Base-by-base conservation (phyloP, 352 stramenopile species). In the Pythium folliculosum region DNA sequence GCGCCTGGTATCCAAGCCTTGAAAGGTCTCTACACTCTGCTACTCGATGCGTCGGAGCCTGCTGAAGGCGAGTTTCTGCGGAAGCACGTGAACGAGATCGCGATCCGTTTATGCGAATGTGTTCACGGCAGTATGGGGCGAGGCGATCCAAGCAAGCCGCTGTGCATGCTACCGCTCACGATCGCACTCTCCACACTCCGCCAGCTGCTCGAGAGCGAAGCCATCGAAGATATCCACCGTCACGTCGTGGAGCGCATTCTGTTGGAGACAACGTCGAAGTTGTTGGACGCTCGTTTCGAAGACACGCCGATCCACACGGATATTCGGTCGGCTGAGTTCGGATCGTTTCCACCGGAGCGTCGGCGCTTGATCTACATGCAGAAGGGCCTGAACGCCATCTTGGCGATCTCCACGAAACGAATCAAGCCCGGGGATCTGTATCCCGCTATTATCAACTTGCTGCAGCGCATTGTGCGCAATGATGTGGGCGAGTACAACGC, bases 401-500 rank as follows among this genome's bases (percentile, higher is more conserved):
- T 91, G 69, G 74, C 77, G 5, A 81, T 73, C 16, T 52, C 89
- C 19, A 88, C 75, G 5, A 79, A 93, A 60, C 71, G 81, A 25
- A 71, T 89, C 17, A 86, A 82, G n/a, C 58, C 81, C 35, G 78
- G 84, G 0, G 83, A 90, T 57, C 76, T 96, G 30, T 94, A 89
- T 40, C 86, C 86, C 0, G 88, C 81, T 0, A 84, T 92, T 35
- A 82, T 96, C 54, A 90, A 92, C 57, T 51, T 94, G 21, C 66
- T 96, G 38, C 82, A 95, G 59, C 84, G 88, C 13, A 80, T 95
- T 21, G 80, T 95, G 17, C 81, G 82, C 22, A 92, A 92, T 49
- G 84, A 93, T 48, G 85, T 91, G 0, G 80, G 78, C 25, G 86
- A 93, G 60, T 95, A 93, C 73, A 93, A 90, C 55, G 76, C 79